These are phyloP conservation scores for Penicillium hesseltinei DNA, from an alignment of 2,329 filamentous ascomycete genomes.

Conservation along the genomic window DNA sequence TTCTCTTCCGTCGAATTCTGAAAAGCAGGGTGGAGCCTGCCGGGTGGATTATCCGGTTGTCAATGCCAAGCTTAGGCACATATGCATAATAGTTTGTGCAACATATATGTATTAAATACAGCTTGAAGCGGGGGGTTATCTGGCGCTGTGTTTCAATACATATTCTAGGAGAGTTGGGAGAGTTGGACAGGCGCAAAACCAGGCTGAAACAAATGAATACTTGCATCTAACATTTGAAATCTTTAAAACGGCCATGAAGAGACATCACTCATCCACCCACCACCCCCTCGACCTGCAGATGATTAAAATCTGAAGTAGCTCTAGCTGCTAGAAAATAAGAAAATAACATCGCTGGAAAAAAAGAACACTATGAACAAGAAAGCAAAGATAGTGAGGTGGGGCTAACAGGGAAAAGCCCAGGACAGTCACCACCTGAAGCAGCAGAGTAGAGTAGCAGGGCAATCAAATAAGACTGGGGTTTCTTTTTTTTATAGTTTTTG, in stretches of 20 bases:
- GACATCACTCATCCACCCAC: constrained; percentile 21
- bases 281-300: constrained; percentile 13
- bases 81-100: no score
- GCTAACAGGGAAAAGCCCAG: neutral
- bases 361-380: constrained; percentile 25
- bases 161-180: neutral
- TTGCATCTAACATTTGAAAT: constrained; percentile 14
- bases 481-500: constrained; percentile 12
- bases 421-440: constrained; percentile 12
- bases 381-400: constrained; percentile 7
- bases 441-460: constrained; percentile 15
- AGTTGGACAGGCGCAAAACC: neutral
- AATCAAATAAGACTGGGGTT: constrained; percentile 16
- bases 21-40: neutral
- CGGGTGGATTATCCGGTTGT: neutral
- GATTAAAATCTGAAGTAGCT: constrained; percentile 7
- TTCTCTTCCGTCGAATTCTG: neutral
- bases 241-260: constrained; percentile 12
- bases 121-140: neutral
- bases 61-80: neutral
- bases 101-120: neutral
- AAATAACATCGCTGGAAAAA: constrained; percentile 14
- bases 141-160: neutral
- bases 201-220: neutral
- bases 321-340: constrained; percentile 11